Conservation (phyloP, 441 rosid genomes). For the Pelargonium cotyledonis region DNA sequence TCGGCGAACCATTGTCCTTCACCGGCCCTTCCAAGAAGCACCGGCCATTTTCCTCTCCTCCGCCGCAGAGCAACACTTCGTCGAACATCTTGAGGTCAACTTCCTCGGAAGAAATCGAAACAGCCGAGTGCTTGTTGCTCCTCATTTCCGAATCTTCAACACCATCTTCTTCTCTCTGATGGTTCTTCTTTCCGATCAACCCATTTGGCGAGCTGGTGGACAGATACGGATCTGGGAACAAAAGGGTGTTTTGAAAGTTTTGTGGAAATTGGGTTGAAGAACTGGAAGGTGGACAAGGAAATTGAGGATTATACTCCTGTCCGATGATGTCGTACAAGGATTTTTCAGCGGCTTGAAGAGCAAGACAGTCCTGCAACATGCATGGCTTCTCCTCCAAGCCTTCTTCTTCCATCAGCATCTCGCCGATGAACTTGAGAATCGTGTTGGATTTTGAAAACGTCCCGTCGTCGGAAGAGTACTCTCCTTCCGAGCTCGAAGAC, state of each 20-base stretch:
- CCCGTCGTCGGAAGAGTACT: constrained; percentile 19
- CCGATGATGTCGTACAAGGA: constrained; percentile 62
- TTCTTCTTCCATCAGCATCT: constrained; percentile 69
- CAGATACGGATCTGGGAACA: neutral
- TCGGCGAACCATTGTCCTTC: too few species aligned
- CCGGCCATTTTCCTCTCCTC: neutral
- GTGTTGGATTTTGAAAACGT: constrained; percentile 21
- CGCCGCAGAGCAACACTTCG: constrained; percentile 4
- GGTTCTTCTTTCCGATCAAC: neutral
- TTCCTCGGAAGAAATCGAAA: neutral
- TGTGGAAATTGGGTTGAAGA: neutral
- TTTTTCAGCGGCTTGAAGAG: constrained; percentile 80
- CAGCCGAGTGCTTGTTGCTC: constrained; percentile 6
- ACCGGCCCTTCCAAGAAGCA: neutral
- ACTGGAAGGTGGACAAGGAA: neutral
- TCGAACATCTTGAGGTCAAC: neutral
- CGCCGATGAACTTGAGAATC: constrained; percentile 61
- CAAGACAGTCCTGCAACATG: constrained; percentile 72
- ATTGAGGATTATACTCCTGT: constrained; percentile 31
- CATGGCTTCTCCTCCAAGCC: constrained; percentile 54
- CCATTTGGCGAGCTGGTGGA: neutral
- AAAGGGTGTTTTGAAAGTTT: neutral
- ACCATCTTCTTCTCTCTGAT: neutral
- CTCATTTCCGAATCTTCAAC: neutral
- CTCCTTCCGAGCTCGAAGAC: constrained; percentile 19